phyloP scores from a whole-genome alignment of 768 basidiomycete species.

The Suillus occidentalis region DNA sequence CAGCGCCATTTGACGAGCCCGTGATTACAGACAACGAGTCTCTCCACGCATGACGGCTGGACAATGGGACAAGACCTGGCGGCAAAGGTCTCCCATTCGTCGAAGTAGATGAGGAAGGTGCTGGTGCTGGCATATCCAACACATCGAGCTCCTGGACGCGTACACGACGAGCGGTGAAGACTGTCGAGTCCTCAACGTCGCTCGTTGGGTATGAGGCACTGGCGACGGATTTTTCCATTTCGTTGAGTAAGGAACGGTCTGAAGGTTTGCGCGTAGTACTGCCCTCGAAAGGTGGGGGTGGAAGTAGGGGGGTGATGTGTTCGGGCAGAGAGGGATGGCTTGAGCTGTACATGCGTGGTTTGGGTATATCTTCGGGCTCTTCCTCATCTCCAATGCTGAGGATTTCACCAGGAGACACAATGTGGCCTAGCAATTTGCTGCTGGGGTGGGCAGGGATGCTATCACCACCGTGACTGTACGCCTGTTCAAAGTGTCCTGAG shows the following conservation, averaged over 20 bases:
- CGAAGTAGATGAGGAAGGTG: slow-evolving; percentile 45
- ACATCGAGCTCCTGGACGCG: slow-evolving; percentile 41
- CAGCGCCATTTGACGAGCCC: slow-evolving; percentile 31
- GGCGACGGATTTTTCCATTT: slow-evolving; percentile 34
- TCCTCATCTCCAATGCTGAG: slow-evolving; percentile 36
- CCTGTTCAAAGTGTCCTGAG: too few species aligned
- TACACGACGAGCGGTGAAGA: slow-evolving; percentile 40
- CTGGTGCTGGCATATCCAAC: slow-evolving; percentile 59
- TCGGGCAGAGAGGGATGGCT: slow-evolving; percentile 28
- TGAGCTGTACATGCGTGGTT: slow-evolving; percentile 30
- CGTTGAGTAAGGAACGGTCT: slow-evolving; percentile 22
- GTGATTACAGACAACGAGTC: slow-evolving; percentile 34
- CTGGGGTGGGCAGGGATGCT: slow-evolving; percentile 25
- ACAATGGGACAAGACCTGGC: slow-evolving; percentile 37
- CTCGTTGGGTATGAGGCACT: slow-evolving; percentile 33
- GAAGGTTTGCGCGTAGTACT: slow-evolving; percentile 24
- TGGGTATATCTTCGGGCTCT: slow-evolving; percentile 18
- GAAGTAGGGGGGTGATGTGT: slow-evolving; percentile 17
- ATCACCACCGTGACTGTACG: slow-evolving; percentile 29
- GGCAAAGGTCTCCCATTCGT: slow-evolving; percentile 34
- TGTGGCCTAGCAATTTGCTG: slow-evolving; percentile 33
- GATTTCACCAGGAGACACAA: slow-evolving; percentile 38
- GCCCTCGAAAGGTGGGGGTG: too few species aligned
- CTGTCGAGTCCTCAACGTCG: slow-evolving; percentile 32
- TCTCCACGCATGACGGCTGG: slow-evolving; percentile 34